These are phyloP conservation scores for Fistulinella prunicolor DNA, from an alignment of 768 basidiomycete species.

Conservation along the genomic window DNA sequence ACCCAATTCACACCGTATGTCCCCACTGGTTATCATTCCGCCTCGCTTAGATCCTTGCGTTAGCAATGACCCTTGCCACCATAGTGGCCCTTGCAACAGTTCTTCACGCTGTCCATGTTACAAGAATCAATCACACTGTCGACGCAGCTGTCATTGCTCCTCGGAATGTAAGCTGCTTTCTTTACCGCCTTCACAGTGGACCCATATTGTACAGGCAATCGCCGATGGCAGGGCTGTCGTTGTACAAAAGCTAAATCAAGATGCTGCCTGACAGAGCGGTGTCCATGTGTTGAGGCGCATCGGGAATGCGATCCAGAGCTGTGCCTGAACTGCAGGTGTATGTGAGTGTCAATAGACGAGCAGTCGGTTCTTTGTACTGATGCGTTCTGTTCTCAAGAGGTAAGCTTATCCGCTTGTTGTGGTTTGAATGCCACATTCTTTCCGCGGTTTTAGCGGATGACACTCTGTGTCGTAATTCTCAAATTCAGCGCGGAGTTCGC, in stretches of 20 bases:
- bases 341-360: conserved; percentile 32
- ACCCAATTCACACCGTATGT: conserved; percentile 27
- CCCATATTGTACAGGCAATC: conserved; percentile 39
- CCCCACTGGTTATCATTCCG: background rate
- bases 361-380: background rate
- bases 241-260: conserved; percentile 35
- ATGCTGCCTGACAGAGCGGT: conserved; percentile 40
- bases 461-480: conserved; percentile 45
- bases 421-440: background rate
- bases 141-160: conserved; percentile 52
- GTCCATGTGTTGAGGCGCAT: conserved; percentile 48
- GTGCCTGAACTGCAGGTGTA: conserved; percentile 50
- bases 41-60: conserved; percentile 1
- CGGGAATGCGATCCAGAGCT: conserved; percentile 71
- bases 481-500: conserved; percentile 42
- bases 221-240: conserved; percentile 55
- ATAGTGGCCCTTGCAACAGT: conserved; percentile 52
- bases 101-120: conserved; percentile 48
- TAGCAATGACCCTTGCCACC: conserved; percentile 52
- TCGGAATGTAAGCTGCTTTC: conserved; percentile 41
- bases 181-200: background rate
- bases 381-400: conserved; percentile 17
- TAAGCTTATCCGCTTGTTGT: conserved; percentile 9
- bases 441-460: conserved; percentile 23
- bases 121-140: conserved; percentile 50